Evolutionary conservation across 2,329 filamentous ascomycete species (phyloP), one percentile per base, ranked within the genome.

Genomic region (Verticillium dahliae): DNA sequence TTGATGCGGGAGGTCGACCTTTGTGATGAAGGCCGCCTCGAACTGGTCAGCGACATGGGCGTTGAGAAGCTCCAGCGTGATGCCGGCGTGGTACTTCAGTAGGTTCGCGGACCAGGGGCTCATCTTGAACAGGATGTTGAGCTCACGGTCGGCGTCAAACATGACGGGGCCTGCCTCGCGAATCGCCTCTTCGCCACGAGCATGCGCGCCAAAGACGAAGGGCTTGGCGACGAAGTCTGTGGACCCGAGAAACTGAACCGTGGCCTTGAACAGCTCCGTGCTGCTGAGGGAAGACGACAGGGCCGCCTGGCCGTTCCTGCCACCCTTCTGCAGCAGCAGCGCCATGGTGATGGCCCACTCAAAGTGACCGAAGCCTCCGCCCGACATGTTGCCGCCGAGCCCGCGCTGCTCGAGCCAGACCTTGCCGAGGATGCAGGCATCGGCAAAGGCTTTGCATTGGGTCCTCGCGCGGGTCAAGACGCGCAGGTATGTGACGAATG

Each of bases 121-220:
- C 90, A 97, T 96, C 74, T 97, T 97, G 78, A 89, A 97, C 6
- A 96, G 78, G 22, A 98, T 70, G 67, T 99, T 99, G 61, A 96
- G 78, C 35, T 87, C 85, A 65, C 90, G 84, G 31, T 80, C 79
- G 0, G 86, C 85, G 71, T 98, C 94, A 70, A 90, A 97, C 57
- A 97, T 78, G 35, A 93, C 81, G 1, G 95, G 93, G 0, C 80
- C 76, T 27, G 61, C 73, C 73, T 80, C 77, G 64, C 75, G 74
- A 63, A 77, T 70, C 33, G 69, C 66, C 62, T 78, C 81, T 68
- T 70, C 74, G 68, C 70, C 77, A 33, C 62, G 74, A 69, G 67
- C 80, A 67, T 62, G 86, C 69, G 65, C 80, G 64, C 70, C 76
- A 61, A 87, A 78, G 1, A 82, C 67, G 38, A 88, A 81, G 0